Percentiles rank a stretch among this genome's conserved stretches.
These are phyloP conservation scores for Eutrema heterophyllum DNA, from an alignment of 345 rosid genomes.

Conservation along the genomic window DNA sequence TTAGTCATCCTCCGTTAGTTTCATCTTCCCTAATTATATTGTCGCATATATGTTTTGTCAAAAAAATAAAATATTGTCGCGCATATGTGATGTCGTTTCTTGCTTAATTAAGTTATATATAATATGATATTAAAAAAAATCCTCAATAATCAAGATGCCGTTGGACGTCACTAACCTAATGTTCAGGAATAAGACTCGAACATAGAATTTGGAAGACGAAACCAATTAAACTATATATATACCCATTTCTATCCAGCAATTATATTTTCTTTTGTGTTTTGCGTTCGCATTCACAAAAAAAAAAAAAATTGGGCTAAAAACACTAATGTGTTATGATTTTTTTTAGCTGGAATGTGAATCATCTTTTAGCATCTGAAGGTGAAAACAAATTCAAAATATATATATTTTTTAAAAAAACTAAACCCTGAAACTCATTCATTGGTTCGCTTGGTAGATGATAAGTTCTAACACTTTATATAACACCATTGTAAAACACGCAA, in stretches of 20 bases:
- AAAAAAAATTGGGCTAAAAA: too few species aligned
- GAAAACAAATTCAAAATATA: neutral
- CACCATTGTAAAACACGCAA: neutral
- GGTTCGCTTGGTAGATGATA: neutral
- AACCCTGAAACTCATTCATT: neutral
- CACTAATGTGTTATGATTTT: neutral
- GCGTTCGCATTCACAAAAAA: neutral
- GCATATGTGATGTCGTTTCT: neutral
- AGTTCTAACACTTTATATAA: neutral
- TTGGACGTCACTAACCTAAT: slow-evolving; percentile 15
- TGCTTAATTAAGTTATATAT: neutral
- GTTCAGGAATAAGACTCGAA: slow-evolving; percentile 7
- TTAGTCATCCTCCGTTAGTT: slow-evolving; percentile 6
- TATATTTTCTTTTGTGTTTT: neutral
- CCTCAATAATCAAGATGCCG: neutral
- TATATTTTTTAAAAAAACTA: neutral
- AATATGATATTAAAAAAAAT: neutral
- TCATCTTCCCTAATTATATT: slow-evolving; percentile 16
- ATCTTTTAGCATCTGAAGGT: neutral
- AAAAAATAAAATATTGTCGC: too few species aligned
- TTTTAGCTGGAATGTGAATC: neutral
- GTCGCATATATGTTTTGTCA: slow-evolving; percentile 8
- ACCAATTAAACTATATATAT: neutral
- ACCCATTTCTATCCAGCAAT: neutral
- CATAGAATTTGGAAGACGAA: slow-evolving; percentile 6